A percentile compares a stretch with the other conserved stretches of the same genome.
Conservation (phyloP, 1,284 basidiomycete species). For the Exobasidium cylindrosporum region DNA sequence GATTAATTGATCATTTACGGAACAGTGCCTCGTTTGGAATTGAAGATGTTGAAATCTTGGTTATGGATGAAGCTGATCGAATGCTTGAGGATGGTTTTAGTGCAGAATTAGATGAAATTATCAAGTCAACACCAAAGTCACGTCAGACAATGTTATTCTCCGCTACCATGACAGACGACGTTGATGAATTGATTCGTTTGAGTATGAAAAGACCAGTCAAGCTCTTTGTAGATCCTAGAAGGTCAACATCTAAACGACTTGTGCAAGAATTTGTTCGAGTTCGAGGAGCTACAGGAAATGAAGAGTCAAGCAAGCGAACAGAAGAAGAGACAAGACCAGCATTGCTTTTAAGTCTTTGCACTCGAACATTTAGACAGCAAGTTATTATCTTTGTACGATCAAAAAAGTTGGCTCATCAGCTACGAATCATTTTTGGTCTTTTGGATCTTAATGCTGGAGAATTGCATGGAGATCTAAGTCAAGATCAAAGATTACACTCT, state of each 20-base stretch:
- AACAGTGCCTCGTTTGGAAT: conserved; percentile 92
- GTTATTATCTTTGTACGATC: conserved; percentile 92
- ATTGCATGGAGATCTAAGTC: conserved; percentile 88
- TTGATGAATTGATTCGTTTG: conserved; percentile 88
- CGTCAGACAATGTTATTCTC: conserved; percentile 98
- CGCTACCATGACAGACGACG: conserved; percentile 94
- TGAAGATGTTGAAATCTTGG: conserved; percentile 85
- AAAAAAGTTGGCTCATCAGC: conserved; percentile 94
- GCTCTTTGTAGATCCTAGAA: conserved; percentile 91
- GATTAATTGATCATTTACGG: conserved; percentile 91
- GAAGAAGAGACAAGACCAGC: conserved; percentile 69
- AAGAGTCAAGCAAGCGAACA: conserved; percentile 49
- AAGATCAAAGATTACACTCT: conserved; percentile 85
- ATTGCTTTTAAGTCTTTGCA: conserved; percentile 77
- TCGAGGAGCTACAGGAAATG: conserved; percentile 23
- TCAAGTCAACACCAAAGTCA: conserved; percentile 79
- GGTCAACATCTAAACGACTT: conserved; percentile 80
- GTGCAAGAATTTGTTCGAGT: conserved; percentile 76
- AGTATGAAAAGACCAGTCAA: conserved; percentile 86
- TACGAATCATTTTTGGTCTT: conserved; percentile 88
- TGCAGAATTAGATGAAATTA: conserved; percentile 91
- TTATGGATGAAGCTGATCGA: conserved; percentile 94
- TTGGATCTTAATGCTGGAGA: conserved; percentile 82
- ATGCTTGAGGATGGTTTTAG: conserved; percentile 97
- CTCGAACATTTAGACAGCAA: conserved; percentile 75